These are phyloP conservation scores for Fusarium anthophilum DNA, from an alignment of 2,329 filamentous ascomycete species.

Conservation along the genomic window DNA sequence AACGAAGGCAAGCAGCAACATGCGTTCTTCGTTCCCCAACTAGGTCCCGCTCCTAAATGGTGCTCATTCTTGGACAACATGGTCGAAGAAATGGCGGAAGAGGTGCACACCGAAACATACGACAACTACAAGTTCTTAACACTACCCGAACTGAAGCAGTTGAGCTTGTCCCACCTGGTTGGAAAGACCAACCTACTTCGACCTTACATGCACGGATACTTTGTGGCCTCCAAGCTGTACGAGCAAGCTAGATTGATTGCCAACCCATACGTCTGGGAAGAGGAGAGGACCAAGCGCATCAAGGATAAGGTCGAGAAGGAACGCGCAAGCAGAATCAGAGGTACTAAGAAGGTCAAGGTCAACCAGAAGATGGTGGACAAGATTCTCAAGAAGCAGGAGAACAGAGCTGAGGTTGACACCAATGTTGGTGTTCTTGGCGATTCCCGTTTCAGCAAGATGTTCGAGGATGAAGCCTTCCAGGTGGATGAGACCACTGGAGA, in stretches of 20 bases:
- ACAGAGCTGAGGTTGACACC: constrained; percentile 65
- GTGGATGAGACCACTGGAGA: constrained; percentile 91
- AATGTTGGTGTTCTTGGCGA: constrained; percentile 79
- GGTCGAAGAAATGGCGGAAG: constrained; percentile 98
- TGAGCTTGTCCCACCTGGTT: constrained; percentile 88
- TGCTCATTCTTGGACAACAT: constrained; percentile 97
- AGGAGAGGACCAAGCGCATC: constrained; percentile 89
- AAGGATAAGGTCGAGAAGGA: constrained; percentile 98
- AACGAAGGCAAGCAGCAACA: constrained; percentile 97
- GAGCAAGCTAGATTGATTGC: constrained; percentile 93
- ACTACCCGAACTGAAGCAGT: constrained; percentile 80
- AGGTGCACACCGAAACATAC: constrained; percentile 81
- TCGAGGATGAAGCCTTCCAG: constrained; percentile 91
- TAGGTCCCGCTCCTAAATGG: constrained; percentile 94
- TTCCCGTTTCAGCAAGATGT: constrained; percentile 85
- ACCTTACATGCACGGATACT: constrained; percentile 99
- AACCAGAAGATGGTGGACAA: constrained; percentile 85
- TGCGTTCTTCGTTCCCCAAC: constrained; percentile 91
- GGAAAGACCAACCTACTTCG: constrained; percentile 89
- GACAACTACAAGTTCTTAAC: constrained; percentile 99
- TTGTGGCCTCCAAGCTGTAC: constrained; percentile 93
- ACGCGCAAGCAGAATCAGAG: constrained; percentile 91
- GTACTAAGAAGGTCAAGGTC: constrained; percentile 97
- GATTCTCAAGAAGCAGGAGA: constrained; percentile 71
- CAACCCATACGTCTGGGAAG: constrained; percentile 93